These are phyloP conservation scores for Lagenidium sp. DNA, from an alignment of 352 stramenopile genomes.

Conservation along the genomic window DNA sequence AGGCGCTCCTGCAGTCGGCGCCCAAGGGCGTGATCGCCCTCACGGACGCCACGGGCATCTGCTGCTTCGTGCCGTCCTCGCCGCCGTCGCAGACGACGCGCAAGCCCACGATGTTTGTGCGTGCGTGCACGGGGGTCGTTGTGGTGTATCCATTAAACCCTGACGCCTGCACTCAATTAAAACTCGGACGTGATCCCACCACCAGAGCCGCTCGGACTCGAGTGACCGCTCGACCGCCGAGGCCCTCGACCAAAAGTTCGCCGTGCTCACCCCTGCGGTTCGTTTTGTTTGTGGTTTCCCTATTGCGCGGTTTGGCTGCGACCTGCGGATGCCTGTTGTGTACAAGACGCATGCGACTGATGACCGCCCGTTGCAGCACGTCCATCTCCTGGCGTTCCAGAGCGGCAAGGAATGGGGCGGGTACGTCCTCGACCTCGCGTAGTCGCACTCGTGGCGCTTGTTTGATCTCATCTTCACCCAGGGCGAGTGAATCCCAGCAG, in stretches of 20 bases:
- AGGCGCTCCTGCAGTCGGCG: slow-evolving; percentile 43
- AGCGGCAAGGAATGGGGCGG: slow-evolving; percentile 58
- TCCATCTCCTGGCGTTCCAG: slow-evolving; percentile 66
- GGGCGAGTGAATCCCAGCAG: slow-evolving; percentile 71
- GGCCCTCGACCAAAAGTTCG: slow-evolving; percentile 67
- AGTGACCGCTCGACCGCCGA: slow-evolving; percentile 35
- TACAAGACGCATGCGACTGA: no score
- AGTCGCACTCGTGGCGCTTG: not conserved
- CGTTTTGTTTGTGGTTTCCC: slow-evolving; percentile 3
- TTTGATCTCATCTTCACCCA: slow-evolving; percentile 14
- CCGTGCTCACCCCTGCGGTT: slow-evolving; percentile 60
- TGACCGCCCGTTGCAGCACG: slow-evolving; percentile 27
- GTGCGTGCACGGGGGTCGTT: no score
- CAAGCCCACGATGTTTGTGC: slow-evolving; percentile 55
- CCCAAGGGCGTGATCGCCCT: slow-evolving; percentile 68
- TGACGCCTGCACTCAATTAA: no score
- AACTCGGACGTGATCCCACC: no score
- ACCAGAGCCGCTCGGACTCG: slow-evolving; percentile 45
- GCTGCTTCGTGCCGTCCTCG: slow-evolving; percentile 47
- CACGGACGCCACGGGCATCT: slow-evolving; percentile 65
- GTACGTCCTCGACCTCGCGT: slow-evolving; percentile 21
- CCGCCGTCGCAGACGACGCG: slow-evolving; percentile 18
- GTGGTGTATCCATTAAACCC: no score
- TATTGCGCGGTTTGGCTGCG: no score
- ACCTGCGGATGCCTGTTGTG: no score